Percentiles rank a stretch among this genome's conserved stretches.
phyloP scores from a whole-genome alignment of 176 grass and related monocot genomes.

The Rhynchospora tenuis region DNA sequence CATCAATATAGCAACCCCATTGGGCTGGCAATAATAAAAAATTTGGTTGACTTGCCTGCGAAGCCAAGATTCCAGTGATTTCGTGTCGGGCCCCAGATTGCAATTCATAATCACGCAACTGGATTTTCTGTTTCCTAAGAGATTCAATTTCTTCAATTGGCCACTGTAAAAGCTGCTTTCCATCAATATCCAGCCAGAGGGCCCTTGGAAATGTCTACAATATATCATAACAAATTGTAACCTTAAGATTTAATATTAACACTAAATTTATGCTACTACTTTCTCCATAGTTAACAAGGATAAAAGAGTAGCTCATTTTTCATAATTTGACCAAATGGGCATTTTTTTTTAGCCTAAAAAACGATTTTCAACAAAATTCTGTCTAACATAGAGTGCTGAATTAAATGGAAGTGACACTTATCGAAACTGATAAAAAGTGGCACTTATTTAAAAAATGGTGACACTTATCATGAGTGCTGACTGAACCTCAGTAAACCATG shows the following conservation, averaged over 20 bases:
- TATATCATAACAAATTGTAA: background rate
- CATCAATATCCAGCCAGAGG: conserved; percentile 50
- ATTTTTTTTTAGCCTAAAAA: background rate
- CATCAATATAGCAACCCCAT: background rate
- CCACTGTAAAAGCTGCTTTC: conserved; percentile 58
- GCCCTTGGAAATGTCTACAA: conserved; percentile 44
- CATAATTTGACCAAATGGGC: background rate
- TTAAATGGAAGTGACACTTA: background rate
- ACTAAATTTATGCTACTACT: background rate
- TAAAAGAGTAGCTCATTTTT: background rate
- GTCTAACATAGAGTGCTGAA: background rate
- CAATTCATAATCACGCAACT: conserved; percentile 23
- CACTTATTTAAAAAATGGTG: too few species aligned
- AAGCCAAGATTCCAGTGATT: conserved; percentile 36
- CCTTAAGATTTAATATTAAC: background rate
- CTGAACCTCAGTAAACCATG: too few species aligned
- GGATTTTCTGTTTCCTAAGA: conserved; percentile 34
- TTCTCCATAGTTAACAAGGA: background rate
- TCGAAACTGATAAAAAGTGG: background rate
- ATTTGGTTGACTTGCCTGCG: conserved; percentile 22
- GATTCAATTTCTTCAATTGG: conserved; percentile 61
- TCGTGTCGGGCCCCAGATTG: conserved; percentile 28
- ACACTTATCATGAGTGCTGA: too few species aligned
- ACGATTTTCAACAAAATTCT: background rate
- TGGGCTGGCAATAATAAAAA: background rate